Conservation (phyloP, 495 filamentous ascomycete species). For the Bacidia gigantensis region DNA sequence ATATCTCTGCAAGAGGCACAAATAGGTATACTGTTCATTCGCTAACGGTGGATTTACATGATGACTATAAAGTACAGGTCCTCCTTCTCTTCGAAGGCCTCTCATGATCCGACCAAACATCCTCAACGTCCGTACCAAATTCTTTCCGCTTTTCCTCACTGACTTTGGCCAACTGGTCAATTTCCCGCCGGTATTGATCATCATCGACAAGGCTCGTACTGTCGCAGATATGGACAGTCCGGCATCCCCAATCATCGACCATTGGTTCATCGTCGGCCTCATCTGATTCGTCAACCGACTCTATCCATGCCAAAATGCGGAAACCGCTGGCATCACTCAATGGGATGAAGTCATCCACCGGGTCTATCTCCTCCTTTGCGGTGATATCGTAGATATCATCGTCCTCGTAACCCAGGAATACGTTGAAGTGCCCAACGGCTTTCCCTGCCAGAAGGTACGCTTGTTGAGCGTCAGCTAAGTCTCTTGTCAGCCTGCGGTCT, state of each 20-base stretch:
- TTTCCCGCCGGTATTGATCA: conserved; percentile 4
- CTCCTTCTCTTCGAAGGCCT: neutral
- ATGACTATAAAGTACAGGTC: neutral
- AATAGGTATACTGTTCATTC: too few relatives aligned
- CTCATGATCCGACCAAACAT: neutral
- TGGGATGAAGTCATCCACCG: neutral
- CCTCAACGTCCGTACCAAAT: neutral
- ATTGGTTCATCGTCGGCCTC: neutral
- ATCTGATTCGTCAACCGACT: neutral
- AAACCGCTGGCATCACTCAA: neutral
- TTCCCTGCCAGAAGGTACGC: neutral
- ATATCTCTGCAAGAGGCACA: too few relatives aligned
- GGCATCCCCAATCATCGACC: conserved; percentile 8
- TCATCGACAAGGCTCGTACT: conserved; percentile 8
- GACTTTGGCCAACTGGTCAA: conserved; percentile 8
- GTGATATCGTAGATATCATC: neutral
- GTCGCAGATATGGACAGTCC: conserved; percentile 10
- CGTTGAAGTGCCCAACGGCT: neutral
- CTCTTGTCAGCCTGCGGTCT: neutral
- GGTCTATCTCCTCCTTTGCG: neutral
- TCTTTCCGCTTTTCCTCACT: conserved; percentile 1
- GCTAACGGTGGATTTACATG: neutral
- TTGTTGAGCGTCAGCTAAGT: conserved; percentile 3
- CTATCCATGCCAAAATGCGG: conserved; percentile 6
- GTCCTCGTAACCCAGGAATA: neutral